phyloP scores from a whole-genome alignment of 1,139 yeast species.

The Nakaseomyces uthaithaninus region DNA sequence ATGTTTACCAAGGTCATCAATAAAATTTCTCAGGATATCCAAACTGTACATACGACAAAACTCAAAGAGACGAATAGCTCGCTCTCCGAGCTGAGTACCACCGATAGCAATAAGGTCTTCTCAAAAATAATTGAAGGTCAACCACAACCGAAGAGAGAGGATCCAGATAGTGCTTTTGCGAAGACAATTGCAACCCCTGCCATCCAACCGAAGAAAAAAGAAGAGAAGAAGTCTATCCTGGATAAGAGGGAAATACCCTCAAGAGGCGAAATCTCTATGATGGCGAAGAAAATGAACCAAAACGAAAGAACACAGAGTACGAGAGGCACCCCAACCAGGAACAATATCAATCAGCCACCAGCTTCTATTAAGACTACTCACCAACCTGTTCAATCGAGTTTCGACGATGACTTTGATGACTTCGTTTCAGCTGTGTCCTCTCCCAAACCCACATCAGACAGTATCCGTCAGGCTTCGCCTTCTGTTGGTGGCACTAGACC shows the following conservation, averaged over 20 bases:
- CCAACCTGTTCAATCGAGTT: constrained; percentile 10
- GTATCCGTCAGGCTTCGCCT: background rate
- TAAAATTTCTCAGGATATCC: constrained; percentile 34
- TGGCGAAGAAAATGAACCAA: constrained; percentile 9
- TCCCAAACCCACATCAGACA: background rate
- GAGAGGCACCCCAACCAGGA: constrained; percentile 11
- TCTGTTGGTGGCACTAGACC: constrained; percentile 7
- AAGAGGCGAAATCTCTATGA: background rate
- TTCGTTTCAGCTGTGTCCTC: constrained; percentile 26
- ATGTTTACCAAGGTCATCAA: constrained; percentile 35
- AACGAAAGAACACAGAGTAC: constrained; percentile 6
- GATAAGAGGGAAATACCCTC: constrained; percentile 4
- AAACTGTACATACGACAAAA: constrained; percentile 30
- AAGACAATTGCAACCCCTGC: constrained; percentile 20
- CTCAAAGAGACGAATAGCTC: constrained; percentile 21
- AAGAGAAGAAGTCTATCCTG: constrained; percentile 2
- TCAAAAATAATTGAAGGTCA: constrained; percentile 23
- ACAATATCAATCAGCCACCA: constrained; percentile 5
- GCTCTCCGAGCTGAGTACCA: constrained; percentile 11
- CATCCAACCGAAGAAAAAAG: constrained; percentile 23
- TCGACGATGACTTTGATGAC: constrained; percentile 29
- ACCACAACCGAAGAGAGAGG: constrained; percentile 14
- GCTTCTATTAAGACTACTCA: background rate
- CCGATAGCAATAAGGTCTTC: constrained; percentile 19
- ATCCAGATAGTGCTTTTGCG: constrained; percentile 20